Evolutionary conservation across 306 rosid species (phyloP), one percentile per base, ranked within the genome.

Genomic region (Malus orientalis): DNA sequence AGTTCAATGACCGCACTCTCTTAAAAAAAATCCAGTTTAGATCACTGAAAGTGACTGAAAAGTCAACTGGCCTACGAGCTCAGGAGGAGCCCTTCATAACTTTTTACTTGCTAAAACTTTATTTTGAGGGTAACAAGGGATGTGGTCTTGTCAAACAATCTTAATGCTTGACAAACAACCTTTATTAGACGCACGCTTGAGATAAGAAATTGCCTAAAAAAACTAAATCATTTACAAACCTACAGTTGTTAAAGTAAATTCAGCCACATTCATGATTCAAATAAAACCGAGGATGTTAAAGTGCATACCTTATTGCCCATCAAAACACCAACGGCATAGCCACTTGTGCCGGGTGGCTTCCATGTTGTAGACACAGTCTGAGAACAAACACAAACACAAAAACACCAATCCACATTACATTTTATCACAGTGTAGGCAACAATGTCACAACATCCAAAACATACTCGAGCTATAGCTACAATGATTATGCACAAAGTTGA

Each of bases 321-420:
- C 78, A 89, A 89, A 77, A 95, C 77, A 74, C 97, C 98, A 70
- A 87, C 87, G 62, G 91, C 91, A 83, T 86, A 88, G 59, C 96
- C 87, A 30, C 85, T 79, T 15, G 89, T 80, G 74, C 32, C 59
- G 61, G 90, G 87, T 29, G 91, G 92, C 82, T 77, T 84, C 98
- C 98, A 95, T 5, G 78, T 59, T 33, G 92, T 85, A 25, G 80
- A 72, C 87, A 95, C 80, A 77, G 98, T 92, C 98, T 95, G 81
- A 78, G 79, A 40, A 82, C 73, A 78, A 83, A 59, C 68, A 75
- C 29, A 79, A 81, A 59, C 68, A 75, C 29, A 20, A 71, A 1
- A 67, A 23, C 15, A 70, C 67, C 18, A 65, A 38, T 47, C 70
- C 78, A 51, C 53, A 45, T 44, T 42, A 15, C 61, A 27, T 14